Evolutionary conservation across 2,329 filamentous ascomycete species (phyloP), one percentile per base, ranked within the genome.

Genomic region (Pseudogymnoascus sp.): DNA sequence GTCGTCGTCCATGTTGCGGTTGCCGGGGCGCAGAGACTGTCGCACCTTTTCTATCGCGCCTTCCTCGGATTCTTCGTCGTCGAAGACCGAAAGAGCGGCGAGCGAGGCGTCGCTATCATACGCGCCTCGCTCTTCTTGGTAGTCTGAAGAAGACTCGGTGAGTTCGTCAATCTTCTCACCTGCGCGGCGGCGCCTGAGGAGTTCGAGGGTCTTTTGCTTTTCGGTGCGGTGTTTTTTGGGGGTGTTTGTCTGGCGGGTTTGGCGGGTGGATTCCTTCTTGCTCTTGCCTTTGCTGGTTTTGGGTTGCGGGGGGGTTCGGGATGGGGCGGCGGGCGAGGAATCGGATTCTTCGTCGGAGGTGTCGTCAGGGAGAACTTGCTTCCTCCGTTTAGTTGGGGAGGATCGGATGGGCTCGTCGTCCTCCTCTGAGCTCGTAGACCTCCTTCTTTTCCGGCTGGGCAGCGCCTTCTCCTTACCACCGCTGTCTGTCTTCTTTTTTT

Each of bases 61-160:
- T 42, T 66, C 65, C 19, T 81, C 76, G 42, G 82, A 80, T 64
- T 81, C 82, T 6, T 80, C 81, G 62, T 84, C 81, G 5, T 76
- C 79, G 16, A 80, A 82, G 47, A 79, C 78, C 65, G 79, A 81
- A 1, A 83, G 72, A 1, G 77, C 79, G 70, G 81, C 60, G 31
- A 68, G 61, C 1, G 53, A 61, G 6, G 61, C 59, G 26, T 71
- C 64, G 24, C 60, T 64, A 31, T 68, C 70, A 31, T 67, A 66
- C 11, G 64, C 35, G n/a, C 44, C 63, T n/a, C 62, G 63, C 33
- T 67, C 64, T 6, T 31, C 31, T 2, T 67, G 64, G 7, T 65
- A 64, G 10, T 70, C 68, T 0, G 64, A 64, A 6, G 64, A 63
- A 11, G 72, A 73, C 42, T 74, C 74, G 0, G 76, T 76, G 0